A percentile compares a stretch with the other conserved stretches of the same genome.
phyloP scores from a whole-genome alignment of 2,329 filamentous ascomycete genomes.

The Fusarium scirpi region DNA sequence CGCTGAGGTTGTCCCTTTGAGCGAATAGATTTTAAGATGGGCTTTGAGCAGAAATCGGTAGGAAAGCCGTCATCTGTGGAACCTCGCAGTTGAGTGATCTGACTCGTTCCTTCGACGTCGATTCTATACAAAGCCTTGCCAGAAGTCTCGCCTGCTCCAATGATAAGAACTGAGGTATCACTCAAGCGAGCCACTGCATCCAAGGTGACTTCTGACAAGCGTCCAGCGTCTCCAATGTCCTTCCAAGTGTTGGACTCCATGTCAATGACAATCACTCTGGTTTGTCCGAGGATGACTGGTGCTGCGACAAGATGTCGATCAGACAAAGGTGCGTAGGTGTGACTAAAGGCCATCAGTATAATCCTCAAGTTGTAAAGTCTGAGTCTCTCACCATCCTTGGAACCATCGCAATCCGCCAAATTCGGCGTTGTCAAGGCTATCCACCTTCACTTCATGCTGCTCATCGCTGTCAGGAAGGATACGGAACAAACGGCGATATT shows the following conservation, averaged over 20 bases:
- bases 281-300: conserved; percentile 50
- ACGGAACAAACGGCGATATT: conserved; percentile 62
- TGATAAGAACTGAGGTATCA: conserved; percentile 52
- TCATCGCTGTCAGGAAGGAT: conserved; percentile 47
- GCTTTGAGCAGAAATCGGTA: conserved; percentile 51
- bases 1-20: conserved; percentile 47
- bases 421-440: conserved; percentile 57
- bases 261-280: conserved; percentile 55
- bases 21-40: conserved; percentile 50
- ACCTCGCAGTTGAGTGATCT: conserved; percentile 49
- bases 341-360: conserved; percentile 44
- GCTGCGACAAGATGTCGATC: conserved; percentile 52
- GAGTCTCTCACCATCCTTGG: conserved; percentile 48
- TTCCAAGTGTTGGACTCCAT: conserved; percentile 49
- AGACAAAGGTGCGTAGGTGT: conserved; percentile 56
- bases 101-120: conserved; percentile 43
- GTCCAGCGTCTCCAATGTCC: conserved; percentile 47
- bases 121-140: conserved; percentile 54
- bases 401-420: conserved; percentile 52
- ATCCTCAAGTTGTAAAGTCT: accelerated
- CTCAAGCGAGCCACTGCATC: conserved; percentile 53
- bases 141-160: conserved; percentile 51
- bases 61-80: conserved; percentile 52
- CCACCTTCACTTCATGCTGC: conserved; percentile 49
- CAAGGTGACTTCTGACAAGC: conserved; percentile 50